phyloP scores from a whole-genome alignment of 1,139 yeast species.

The Kluyveromyces sp. region DNA sequence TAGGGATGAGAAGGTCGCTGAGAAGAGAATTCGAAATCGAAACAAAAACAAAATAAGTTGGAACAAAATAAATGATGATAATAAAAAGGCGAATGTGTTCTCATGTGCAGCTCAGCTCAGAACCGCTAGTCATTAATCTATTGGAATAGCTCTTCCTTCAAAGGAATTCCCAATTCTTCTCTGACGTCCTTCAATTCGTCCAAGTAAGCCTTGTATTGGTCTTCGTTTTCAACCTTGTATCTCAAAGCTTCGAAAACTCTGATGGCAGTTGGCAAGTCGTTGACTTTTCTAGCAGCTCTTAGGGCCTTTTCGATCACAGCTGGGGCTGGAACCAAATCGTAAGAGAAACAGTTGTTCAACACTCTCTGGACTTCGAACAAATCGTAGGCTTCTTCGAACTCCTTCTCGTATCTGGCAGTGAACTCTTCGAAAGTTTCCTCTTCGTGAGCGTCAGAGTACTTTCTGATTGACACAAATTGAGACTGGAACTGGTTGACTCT shows the following conservation, averaged over 20 bases:
- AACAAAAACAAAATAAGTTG: background rate
- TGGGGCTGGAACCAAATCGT: slow-evolving; percentile 98
- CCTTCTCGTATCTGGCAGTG: slow-evolving; percentile 90
- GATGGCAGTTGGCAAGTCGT: slow-evolving; percentile 97
- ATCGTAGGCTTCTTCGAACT: slow-evolving; percentile 96
- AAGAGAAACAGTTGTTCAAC: slow-evolving; percentile 93
- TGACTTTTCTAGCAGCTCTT: slow-evolving; percentile 97
- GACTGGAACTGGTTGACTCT: slow-evolving; percentile 12
- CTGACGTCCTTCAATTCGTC: slow-evolving; percentile 90
- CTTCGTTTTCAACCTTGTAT: slow-evolving; percentile 89
- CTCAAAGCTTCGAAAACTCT: slow-evolving; percentile 93
- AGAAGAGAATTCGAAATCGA: background rate
- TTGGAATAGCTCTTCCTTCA: slow-evolving; percentile 80
- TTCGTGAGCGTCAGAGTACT: slow-evolving; percentile 54
- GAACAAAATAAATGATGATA: background rate
- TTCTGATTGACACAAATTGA: slow-evolving; percentile 39
- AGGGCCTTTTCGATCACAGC: slow-evolving; percentile 92
- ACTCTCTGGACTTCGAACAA: slow-evolving; percentile 92
- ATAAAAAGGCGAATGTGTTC: background rate
- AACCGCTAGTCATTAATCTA: background rate
- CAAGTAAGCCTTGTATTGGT: slow-evolving; percentile 91
- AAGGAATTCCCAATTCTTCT: slow-evolving; percentile 87
- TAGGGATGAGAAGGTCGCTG: background rate
- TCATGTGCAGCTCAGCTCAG: background rate
- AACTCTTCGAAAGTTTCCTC: slow-evolving; percentile 95